Conservation (phyloP, 139 green algal genomes). For the Chloropicon primus region DNA sequence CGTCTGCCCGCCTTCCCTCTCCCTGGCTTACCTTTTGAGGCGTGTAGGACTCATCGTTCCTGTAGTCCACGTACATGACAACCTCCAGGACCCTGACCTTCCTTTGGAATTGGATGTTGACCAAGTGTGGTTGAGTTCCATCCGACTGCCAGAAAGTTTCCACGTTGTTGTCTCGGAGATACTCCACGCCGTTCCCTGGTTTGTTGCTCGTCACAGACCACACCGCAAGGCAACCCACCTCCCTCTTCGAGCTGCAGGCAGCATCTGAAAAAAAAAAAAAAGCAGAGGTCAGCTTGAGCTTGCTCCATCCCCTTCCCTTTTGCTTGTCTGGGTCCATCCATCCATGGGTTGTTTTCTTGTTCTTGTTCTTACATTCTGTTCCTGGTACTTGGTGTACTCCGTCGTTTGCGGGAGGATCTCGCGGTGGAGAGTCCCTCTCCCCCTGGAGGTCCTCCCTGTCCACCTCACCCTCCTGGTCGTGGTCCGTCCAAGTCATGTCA, state of each 20-base stretch:
- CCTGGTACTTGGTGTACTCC: background rate
- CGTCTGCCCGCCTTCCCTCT: too few relatives aligned
- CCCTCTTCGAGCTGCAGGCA: conserved; percentile 16
- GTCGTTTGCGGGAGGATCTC: background rate
- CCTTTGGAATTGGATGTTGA: conserved; percentile 75
- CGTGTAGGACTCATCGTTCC: conserved; percentile 93
- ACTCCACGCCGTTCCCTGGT: conserved; percentile 85
- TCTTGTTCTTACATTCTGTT: background rate
- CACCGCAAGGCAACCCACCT: conserved; percentile 71
- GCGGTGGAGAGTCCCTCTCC: too few relatives aligned
- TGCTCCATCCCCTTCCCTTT: too few relatives aligned
- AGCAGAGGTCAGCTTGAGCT: too few relatives aligned
- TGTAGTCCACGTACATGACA: conserved; percentile 78
- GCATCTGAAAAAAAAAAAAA: too few relatives aligned
- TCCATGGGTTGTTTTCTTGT: too few relatives aligned
- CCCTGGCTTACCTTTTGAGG: conserved; percentile 35
- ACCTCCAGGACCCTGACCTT: conserved; percentile 30
- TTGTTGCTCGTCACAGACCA: conserved; percentile 90
- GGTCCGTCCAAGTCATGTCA: background rate
- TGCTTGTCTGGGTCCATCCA: too few relatives aligned
- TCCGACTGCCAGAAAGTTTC: conserved; percentile 95
- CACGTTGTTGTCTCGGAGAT: conserved; percentile 68
- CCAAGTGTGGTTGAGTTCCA: conserved; percentile 70
- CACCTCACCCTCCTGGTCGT: background rate
- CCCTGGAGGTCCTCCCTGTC: background rate